Evolutionary conservation across 352 stramenopile species (phyloP), one percentile per base, ranked within the genome.

Genomic region (Globisporangium canariense): DNA sequence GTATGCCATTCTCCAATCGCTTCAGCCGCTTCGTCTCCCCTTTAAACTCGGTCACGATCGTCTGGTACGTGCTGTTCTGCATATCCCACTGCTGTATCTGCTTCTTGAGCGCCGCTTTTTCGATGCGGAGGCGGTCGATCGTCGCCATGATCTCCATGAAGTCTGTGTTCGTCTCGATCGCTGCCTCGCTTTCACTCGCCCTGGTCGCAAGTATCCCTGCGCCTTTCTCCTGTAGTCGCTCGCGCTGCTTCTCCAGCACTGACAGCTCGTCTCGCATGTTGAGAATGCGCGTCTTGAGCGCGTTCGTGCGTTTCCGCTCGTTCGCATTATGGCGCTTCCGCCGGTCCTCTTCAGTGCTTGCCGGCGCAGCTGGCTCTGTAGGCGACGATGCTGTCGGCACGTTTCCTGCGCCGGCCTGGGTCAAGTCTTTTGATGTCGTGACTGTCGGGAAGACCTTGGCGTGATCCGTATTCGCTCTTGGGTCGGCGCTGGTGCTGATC

Each of bases 61-160:
- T 86, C 71, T 86, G 77, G 66, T 75, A 82, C 57, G 71, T 81
- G 69, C 74, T 84, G 71, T 81, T 78, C 57, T 81, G 77, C 65
- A 83, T 79, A 65, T 86, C 77, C 56, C 64, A 79, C 47, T 46
- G 45, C 50, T 67, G 71, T 49, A 83, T 22, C 45, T 78, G 75
- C 4, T 57, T 62, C 28, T 51, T 63, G 47, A 86, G 64, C 47
- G 76, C 61, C 60, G 77, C 64, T 30, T 84, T 66, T 47, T 84
- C 71, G 20, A 65, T 41, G 1, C 75, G 77, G 7, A 86, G 70
- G 55, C 78, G 71, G 58, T 86, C 77, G 64, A 86, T 84, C 40
- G 77, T 62, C 16, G 58, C 25, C 56, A 84, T 76, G 34, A 76
- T 72, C 45, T 74, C 71, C 50, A 81, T 47, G 16, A 74, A 73